Percentiles rank a stretch among this genome's conserved stretches.
These are phyloP conservation scores for Yamadazyma trypodendri DNA, from an alignment of 1,139 yeast genomes.

Conservation along the genomic window DNA sequence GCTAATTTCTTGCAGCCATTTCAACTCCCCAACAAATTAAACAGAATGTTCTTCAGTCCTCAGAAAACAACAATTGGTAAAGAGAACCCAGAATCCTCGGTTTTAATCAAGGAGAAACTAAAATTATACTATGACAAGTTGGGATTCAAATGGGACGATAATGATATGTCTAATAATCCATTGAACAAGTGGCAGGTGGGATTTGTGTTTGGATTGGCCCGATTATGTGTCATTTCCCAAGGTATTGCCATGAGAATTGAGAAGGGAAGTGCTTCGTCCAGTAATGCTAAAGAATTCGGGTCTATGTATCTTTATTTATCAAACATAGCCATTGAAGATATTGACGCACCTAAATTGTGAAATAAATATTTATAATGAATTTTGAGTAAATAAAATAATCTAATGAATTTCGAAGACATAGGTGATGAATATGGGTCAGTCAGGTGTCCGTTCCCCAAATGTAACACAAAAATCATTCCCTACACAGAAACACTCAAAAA, in stretches of 20 bases:
- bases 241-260: slow-evolving; percentile 65
- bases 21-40: slow-evolving; percentile 42
- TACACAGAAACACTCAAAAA: slow-evolving; percentile 17
- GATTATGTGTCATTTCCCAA: slow-evolving; percentile 62
- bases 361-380: neutral
- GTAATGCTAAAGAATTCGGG: slow-evolving; percentile 49
- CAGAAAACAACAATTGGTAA: slow-evolving; percentile 34
- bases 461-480: slow-evolving; percentile 37
- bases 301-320: slow-evolving; percentile 46
- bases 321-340: slow-evolving; percentile 27
- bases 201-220: slow-evolving; percentile 55
- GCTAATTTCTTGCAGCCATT: slow-evolving; percentile 62
- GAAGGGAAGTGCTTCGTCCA: slow-evolving; percentile 60
- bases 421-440: slow-evolving; percentile 7
- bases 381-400: too few species aligned
- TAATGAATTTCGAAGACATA: slow-evolving; percentile 11
- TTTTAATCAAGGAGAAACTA: slow-evolving; percentile 25
- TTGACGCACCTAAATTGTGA: slow-evolving; percentile 11
- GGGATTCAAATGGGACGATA: slow-evolving; percentile 35
- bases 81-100: slow-evolving; percentile 31
- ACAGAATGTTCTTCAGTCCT: slow-evolving; percentile 29
- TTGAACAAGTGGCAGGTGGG: slow-evolving; percentile 54
- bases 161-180: slow-evolving; percentile 39
- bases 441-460: slow-evolving; percentile 35
- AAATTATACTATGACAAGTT: slow-evolving; percentile 26